Evolutionary conservation across 169 alveolate genomes (phyloP), one percentile per base, ranked within the genome.

Genomic region (Eimeria nieschulzi): DNA sequence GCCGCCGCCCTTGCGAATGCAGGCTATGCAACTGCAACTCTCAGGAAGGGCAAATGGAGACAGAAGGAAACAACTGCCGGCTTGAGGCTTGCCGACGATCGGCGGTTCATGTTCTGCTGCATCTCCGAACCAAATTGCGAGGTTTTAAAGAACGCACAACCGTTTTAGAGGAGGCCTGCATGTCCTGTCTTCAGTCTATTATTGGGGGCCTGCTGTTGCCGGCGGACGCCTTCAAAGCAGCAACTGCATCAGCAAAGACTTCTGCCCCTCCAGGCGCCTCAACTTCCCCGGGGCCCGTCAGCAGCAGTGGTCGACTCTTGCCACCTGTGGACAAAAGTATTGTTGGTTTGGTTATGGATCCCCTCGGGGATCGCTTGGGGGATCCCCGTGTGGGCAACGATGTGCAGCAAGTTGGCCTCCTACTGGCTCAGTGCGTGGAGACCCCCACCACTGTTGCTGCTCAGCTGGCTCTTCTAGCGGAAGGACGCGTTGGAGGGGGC

Each of bases 401-500:
- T 5, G 53, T 82, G 2, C 33, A 59, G 88, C 26, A 73, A 73
- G 63, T 82, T 82, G 76, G 88, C 9, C 88, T 82, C 6, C 63
- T 82, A 1, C 76, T 82, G 64, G 56, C 88, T 21, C 33, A 61
- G 23, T 61, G 88, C 78, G 63, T 82, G 25, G 63, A 39, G 51
- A 82, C 78, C 26, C 88, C 88, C 25, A 82, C 88, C 6, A 82
- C 88, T 7, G 76, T 82, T 82, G 88, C 88, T 59, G 88, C 88
- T 39, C 88, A 82, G 72, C 88, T 82, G 39, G 76, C 88, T 8
- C 78, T 82, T 25, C 73, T 82, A 9, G 76, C 88, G 46, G 88
- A 82, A 33, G 88, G 88, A 9, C 88, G 88, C 13, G 88, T 82
- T 5, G 90, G 70, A 21, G 87, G 93, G 56, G 90, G 93, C 53